Conservation (phyloP, 805 yeast species). For the Deakozyma indianensis region DNA sequence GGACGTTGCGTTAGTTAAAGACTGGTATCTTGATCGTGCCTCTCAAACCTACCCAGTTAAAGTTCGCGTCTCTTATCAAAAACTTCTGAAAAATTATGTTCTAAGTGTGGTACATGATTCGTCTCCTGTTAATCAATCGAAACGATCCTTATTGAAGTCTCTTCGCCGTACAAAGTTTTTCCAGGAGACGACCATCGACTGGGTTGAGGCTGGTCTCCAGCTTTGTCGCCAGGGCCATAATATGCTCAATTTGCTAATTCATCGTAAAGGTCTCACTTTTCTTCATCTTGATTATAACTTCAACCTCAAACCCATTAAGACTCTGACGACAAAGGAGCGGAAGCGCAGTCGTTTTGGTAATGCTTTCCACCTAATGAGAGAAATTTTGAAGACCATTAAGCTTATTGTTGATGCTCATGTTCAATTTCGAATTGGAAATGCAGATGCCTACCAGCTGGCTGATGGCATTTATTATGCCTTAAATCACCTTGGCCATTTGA, state of each 20-base stretch:
- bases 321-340: constrained; percentile 90
- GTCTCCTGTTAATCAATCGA: constrained; percentile 30
- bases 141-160: constrained; percentile 45
- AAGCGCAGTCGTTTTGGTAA: constrained; percentile 92
- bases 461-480: constrained; percentile 85
- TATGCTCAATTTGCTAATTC: constrained; percentile 80
- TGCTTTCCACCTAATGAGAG: constrained; percentile 89
- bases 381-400: constrained; percentile 70
- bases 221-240: constrained; percentile 87
- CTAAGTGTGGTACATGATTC: constrained; percentile 50
- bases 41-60: constrained; percentile 46
- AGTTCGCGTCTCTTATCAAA: constrained; percentile 78
- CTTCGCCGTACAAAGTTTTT: constrained; percentile 74
- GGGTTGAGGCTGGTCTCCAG: constrained; percentile 98
- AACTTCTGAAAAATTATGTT: constrained; percentile 63
- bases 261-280: constrained; percentile 80
- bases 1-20: constrained; percentile 73
- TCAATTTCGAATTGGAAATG: constrained; percentile 76
- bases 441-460: constrained; percentile 86
- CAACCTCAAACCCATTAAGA: constrained; percentile 90
- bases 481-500: constrained; percentile 88
- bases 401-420: constrained; percentile 87
- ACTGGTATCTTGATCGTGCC: constrained; percentile 56
- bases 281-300: constrained; percentile 91
- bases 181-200: constrained; percentile 82